phyloP scores from a whole-genome alignment of 2,329 filamentous ascomycete genomes.

The Chaetomiaceae sp. region DNA sequence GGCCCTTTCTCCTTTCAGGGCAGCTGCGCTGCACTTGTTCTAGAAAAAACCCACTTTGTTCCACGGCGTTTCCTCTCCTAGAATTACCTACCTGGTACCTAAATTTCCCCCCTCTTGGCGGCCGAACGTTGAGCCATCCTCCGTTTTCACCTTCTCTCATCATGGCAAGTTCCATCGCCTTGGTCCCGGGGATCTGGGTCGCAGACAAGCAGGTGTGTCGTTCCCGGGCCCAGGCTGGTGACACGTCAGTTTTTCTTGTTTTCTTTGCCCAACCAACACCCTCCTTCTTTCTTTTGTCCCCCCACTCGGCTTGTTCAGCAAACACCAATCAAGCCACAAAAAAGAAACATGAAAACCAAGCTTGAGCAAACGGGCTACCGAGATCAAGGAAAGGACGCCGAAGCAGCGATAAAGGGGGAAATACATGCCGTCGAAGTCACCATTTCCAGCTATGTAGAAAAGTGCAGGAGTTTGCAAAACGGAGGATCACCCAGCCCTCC shows the following conservation, averaged over 20 bases:
- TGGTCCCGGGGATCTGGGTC: not conserved
- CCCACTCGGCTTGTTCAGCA: not conserved
- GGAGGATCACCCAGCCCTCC: too few relatives aligned
- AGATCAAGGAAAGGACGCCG: not conserved
- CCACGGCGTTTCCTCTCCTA: not conserved
- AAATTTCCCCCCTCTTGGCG: not conserved
- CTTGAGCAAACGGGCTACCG: not conserved
- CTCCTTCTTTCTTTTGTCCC: not conserved
- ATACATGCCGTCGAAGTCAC: not conserved
- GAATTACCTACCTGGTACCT: too few relatives aligned
- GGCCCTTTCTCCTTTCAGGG: not conserved
- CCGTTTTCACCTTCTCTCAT: not conserved
- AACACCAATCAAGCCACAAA: slow-evolving; percentile 2
- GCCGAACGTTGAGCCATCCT: not conserved
- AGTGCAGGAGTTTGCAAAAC: too few relatives aligned
- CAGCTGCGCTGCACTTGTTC: slow-evolving; percentile 1
- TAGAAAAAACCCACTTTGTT: slow-evolving; percentile 11
- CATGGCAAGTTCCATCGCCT: not conserved
- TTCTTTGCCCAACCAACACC: not conserved
- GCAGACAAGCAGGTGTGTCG: not conserved
- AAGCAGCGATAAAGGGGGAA: not conserved
- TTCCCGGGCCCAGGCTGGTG: not conserved
- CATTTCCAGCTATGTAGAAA: too few relatives aligned
- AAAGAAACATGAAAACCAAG: slow-evolving; percentile 3
- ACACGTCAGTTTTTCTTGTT: not conserved